Evolutionary conservation across 495 filamentous ascomycete species (phyloP).

Genomic region (Hyaloscypha bicolor): DNA sequence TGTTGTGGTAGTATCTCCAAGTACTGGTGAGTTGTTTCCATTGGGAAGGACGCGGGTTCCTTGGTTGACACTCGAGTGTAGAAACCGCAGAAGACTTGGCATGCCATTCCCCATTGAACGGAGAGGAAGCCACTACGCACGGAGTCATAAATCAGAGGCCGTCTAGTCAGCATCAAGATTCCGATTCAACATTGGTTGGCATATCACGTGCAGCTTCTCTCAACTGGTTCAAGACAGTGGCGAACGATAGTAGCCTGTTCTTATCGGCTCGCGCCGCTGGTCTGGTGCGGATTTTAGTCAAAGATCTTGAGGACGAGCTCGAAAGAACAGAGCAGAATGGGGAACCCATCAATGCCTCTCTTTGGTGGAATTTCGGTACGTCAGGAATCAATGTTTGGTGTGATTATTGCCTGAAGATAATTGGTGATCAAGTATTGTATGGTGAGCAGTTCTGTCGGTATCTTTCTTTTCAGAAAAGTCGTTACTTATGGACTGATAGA

Average conservation of each 20-base stretch:
- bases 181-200: too few species aligned
- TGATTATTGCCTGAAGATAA: neutral
- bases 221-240: neutral
- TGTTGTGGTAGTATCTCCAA: too few species aligned
- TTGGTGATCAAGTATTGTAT: neutral
- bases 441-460: neutral
- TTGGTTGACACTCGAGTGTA: too few species aligned
- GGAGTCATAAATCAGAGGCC: too few species aligned
- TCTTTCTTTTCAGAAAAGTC: too few species aligned
- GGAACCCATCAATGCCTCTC: neutral
- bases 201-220: neutral
- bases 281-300: neutral
- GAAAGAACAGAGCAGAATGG: neutral
- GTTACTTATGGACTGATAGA: too few species aligned
- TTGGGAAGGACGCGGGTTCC: too few species aligned
- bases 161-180: too few species aligned
- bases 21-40: too few species aligned
- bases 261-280: neutral
- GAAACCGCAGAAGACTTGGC: too few species aligned
- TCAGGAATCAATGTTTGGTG: neutral
- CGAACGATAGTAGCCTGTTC: neutral
- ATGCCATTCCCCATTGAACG: too few species aligned
- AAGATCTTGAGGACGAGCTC: neutral
- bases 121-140: too few species aligned
- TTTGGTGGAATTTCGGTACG: neutral